These are phyloP conservation scores for Jaltomata sinuosa DNA, from an alignment of 257 asterid genomes.

Conservation along the genomic window DNA sequence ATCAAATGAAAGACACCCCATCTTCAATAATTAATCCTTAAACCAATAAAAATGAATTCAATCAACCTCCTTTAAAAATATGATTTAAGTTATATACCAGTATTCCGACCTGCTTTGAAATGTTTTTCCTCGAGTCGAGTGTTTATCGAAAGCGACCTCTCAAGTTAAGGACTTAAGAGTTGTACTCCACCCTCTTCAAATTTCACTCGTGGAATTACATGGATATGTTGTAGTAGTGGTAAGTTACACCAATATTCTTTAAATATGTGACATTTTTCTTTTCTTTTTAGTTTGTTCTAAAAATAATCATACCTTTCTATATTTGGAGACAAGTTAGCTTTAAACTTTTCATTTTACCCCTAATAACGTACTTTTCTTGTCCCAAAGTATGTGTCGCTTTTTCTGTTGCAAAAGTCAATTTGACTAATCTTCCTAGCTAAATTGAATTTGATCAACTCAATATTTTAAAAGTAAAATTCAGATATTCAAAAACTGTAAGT, in stretches of 20 bases:
- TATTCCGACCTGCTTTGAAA: not conserved
- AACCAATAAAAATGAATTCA: slow-evolving; percentile 22
- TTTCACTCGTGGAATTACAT: not conserved
- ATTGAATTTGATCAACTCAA: not conserved
- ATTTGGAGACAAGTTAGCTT: not conserved
- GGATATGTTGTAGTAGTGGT: not conserved
- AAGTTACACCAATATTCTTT: not conserved
- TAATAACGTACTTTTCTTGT: not conserved
- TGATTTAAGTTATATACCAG: not conserved
- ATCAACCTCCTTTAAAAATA: not conserved
- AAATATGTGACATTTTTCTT: not conserved
- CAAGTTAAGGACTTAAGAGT: not conserved
- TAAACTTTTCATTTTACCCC: not conserved
- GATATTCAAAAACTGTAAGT: not conserved
- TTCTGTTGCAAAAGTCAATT: not conserved
- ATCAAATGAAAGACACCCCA: not conserved
- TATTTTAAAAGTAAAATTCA: not conserved
- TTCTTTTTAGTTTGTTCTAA: not conserved
- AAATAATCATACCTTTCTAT: not conserved
- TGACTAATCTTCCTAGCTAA: not conserved
- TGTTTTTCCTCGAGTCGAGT: not conserved
- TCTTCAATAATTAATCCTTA: slow-evolving; percentile 40
- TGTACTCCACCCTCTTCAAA: no score
- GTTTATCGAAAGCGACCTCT: not conserved
- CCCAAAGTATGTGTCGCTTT: not conserved